Base-by-base conservation (phyloP, 805 yeast genomes). In the Metschnikowia kofuensis region DNA sequence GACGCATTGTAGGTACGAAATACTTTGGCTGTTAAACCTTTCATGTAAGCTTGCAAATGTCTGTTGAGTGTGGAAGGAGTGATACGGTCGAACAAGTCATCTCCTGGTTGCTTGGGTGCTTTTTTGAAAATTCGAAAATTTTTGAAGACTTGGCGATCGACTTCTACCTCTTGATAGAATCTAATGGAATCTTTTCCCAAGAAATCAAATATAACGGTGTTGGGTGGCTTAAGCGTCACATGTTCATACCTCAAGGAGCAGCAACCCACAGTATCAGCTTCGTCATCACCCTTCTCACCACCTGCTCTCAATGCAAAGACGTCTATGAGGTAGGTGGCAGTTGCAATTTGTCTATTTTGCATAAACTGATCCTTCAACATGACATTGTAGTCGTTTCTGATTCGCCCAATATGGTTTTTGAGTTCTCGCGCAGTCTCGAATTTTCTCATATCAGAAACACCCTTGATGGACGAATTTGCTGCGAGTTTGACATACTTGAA, bases 1-100 rank as follows among this genome's bases (percentile, higher is more conserved):
- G 97, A 88, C 0, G 98, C 98, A 70, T 91, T 91, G 64, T 88
- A 91, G 0, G 98, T 91, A 83, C 98, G 95, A 76, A 91, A 92
- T 16, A 91, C 97, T 67, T 91, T 91, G 5, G 98, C 98, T 0
- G 97, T 90, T 55, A 91, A 76, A 0, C 98, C 98, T 26, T 87
- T 83, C 94, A 91, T 85, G 67, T 91, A 90, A 50, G 79, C 83
- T 63, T 90, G 97, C 61, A 91, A 79, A 64, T 89, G 91, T 65
- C 85, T 87, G 74, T 91, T 91, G 61, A 91, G 75, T 35, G 85
- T 70, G 0, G 87, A 69, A 7, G 97, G 97, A 59, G 86, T 92
- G 40, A 92, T 77, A 55, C 97, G 77, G 68, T 91, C 97, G 67
- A 92, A 92, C 54, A 92, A 75, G 64, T 90, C 90, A 70, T 92